A percentile compares a stretch with the other conserved stretches of the same genome.
phyloP scores from a whole-genome alignment of 2,329 filamentous ascomycete genomes.

The Epichloe baconii region DNA sequence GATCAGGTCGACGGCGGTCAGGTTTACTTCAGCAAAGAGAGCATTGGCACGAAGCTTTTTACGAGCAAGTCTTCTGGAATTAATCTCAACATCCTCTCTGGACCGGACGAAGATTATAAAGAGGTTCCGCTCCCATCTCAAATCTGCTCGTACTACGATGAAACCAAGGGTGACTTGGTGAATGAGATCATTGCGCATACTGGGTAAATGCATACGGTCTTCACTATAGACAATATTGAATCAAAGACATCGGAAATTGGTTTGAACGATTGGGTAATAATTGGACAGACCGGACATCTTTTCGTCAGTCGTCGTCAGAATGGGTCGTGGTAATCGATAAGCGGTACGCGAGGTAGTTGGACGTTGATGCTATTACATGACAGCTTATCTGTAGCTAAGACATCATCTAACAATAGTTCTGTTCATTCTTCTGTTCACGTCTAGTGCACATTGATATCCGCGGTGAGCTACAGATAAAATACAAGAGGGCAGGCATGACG shows the following conservation, averaged over 20 bases:
- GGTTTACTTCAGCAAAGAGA: slow-evolving; percentile 75
- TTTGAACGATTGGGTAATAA: not conserved
- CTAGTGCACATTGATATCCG: not conserved
- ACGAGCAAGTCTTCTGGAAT: slow-evolving; percentile 78
- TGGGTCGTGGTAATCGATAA: not conserved
- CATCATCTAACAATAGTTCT: not conserved
- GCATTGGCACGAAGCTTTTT: slow-evolving; percentile 67
- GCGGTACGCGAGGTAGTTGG: not conserved
- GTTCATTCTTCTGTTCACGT: not conserved
- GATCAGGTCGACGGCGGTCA: slow-evolving; percentile 88
- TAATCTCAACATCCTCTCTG: slow-evolving; percentile 71
- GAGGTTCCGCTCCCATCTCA: slow-evolving; percentile 84
- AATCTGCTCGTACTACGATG: slow-evolving; percentile 63
- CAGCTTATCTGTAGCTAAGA: not conserved
- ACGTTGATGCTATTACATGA: not conserved
- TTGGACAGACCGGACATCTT: not conserved
- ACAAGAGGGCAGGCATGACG: not conserved
- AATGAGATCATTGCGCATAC: slow-evolving; percentile 95
- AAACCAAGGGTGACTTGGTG: slow-evolving; percentile 59
- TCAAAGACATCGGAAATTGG: not conserved
- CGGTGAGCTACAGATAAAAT: not conserved
- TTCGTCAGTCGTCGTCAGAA: not conserved
- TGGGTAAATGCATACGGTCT: slow-evolving; percentile 38
- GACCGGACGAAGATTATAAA: slow-evolving; percentile 65
- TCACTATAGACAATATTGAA: not conserved